Percentiles rank a stretch among this genome's conserved stretches.
Conservation (phyloP, 495 filamentous ascomycete species). For the Cudoniella acicularis region DNA sequence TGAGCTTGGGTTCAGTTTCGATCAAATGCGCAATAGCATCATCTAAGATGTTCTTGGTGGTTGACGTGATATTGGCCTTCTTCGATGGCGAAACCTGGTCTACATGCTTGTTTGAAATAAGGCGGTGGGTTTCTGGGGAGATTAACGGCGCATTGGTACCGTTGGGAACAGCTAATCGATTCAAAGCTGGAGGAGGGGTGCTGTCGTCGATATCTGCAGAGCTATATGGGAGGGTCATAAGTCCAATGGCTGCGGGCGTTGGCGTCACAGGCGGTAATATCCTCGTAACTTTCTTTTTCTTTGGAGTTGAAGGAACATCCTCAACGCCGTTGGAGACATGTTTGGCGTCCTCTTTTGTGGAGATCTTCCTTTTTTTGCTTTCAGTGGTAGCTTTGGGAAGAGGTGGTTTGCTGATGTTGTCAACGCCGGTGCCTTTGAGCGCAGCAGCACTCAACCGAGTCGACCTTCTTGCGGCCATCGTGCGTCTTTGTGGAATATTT, state of each 20-base stretch:
- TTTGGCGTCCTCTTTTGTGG: constrained; percentile 8
- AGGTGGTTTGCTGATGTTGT: too few relatives aligned
- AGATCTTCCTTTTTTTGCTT: constrained; percentile 38
- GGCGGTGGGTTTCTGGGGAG: constrained; percentile 71
- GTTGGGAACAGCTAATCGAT: constrained; percentile 45
- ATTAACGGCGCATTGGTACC: constrained; percentile 70
- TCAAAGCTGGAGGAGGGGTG: constrained; percentile 33
- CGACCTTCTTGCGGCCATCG: constrained; percentile 57
- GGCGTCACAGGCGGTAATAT: constrained; percentile 12
- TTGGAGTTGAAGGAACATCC: constrained; percentile 21
- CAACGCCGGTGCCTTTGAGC: too few relatives aligned
- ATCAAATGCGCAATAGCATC: constrained; percentile 77
- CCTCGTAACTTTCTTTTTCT: constrained; percentile 18
- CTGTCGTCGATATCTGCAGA: constrained; percentile 14
- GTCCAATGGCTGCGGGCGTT: constrained; percentile 18
- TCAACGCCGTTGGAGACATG: constrained; percentile 1
- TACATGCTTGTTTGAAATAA: constrained; percentile 52
- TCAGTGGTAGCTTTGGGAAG: constrained; percentile 17
- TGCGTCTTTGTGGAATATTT: constrained; percentile 6
- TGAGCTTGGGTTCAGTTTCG: constrained; percentile 68
- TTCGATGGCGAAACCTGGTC: constrained; percentile 59
- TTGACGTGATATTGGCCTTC: constrained; percentile 48
- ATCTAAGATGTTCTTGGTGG: constrained; percentile 69
- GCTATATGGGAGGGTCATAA: constrained; percentile 17
- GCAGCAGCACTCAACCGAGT: constrained; percentile 49